Percentiles rank a stretch among this genome's conserved stretches.
Conservation (phyloP, 345 rosid species). For the Euphorbia pulcherrima region DNA sequence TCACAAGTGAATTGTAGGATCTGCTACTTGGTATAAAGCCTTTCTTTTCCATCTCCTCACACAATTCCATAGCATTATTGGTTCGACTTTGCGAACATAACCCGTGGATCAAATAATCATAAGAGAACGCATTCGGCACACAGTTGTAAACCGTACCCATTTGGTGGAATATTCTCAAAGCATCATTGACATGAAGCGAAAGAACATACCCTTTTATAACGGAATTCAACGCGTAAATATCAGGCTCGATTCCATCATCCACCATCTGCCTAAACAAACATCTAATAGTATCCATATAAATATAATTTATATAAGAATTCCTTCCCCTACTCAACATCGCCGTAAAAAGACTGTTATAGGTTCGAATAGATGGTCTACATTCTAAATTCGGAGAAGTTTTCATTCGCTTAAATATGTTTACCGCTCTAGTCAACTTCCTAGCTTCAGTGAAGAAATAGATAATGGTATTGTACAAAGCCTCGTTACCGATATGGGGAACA, state of each 20-base stretch:
- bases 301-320: conserved; percentile 61
- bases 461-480: conserved; percentile 66
- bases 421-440: conserved; percentile 76
- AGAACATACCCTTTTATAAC: conserved; percentile 85
- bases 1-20: conserved; percentile 77
- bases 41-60: conserved; percentile 64
- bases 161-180: conserved; percentile 85
- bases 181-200: conserved; percentile 87
- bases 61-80: conserved; percentile 63
- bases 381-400: conserved; percentile 45
- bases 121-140: conserved; percentile 67
- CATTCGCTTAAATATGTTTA: conserved; percentile 82
- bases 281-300: conserved; percentile 79
- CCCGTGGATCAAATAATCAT: conserved; percentile 81
- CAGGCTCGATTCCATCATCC: conserved; percentile 74
- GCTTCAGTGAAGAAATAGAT: conserved; percentile 72
- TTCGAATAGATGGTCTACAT: conserved; percentile 67
- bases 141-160: conserved; percentile 70
- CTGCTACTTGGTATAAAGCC: conserved; percentile 68
- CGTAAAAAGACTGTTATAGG: conserved; percentile 69
- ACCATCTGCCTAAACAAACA: conserved; percentile 81
- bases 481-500: conserved; percentile 52
- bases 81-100: conserved; percentile 83
- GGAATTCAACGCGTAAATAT: conserved; percentile 55
- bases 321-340: conserved; percentile 71